Base-by-base conservation (phyloP, 495 filamentous ascomycete species). In the Aspergillus sclerotioniger region DNA sequence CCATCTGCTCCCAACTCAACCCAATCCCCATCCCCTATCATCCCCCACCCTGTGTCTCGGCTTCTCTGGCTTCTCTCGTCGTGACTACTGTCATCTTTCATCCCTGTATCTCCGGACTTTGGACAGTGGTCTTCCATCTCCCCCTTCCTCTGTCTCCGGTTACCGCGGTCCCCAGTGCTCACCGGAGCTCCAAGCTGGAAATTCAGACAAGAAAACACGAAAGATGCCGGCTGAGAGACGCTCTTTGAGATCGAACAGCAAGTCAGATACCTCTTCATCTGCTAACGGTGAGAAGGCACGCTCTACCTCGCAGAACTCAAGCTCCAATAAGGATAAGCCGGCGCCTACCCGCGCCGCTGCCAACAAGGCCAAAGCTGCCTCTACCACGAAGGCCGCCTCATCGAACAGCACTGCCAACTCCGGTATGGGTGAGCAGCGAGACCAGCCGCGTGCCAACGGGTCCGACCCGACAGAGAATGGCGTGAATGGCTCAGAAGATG, bases 401-500 rank as follows among this genome's bases (percentile, higher is more conserved):
- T 73, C 74, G 53, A 84, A 82, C 67, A 74, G 68, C 61, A 66
- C 67, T 53, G 62, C 70, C 32, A 72, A 73, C 64, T 65, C 66
- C 62, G 82, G 79, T 65, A 79, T 79, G 76, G 70, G 68, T 45
- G 72, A 67, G 53, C 64, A 74, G 41, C 62, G 71, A 57, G 89
- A 90, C 67, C 86, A 87, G 71, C 86, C 86, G 67, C 87, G 88
- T 70, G 76, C 75, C 53, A 89, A 89, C 75, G 85, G 86, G 60
- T 86, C 84, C 52, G 84, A 90, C 63, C 84, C 87, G 56, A 78
- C 85, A 53, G 85, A 89, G 73, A 90, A 90, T 74, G 84, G 88
- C 63, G 80, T 90, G 73, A 84, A 89, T 67, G 85, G 86, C 62
- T 83, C 83, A 57, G 85, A 92, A 61, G 90, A 92, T 73, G 82